Base-by-base conservation (phyloP, 192 early-diverging fungal genomes). In the Backusella liffmaniae region DNA sequence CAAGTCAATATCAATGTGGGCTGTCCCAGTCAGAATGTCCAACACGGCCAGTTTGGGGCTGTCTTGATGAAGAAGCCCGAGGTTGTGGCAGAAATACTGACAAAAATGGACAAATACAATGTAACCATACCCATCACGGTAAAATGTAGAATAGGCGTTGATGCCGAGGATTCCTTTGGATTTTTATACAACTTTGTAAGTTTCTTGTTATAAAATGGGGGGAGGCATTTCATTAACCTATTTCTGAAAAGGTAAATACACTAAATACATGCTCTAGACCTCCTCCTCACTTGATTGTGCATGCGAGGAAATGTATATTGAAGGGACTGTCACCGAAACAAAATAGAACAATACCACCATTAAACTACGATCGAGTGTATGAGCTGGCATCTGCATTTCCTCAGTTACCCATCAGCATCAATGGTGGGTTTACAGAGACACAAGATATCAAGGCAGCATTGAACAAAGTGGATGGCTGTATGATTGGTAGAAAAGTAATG, bases 111-210 rank as follows among this genome's bases (percentile, higher is more conserved):
- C 0, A 76, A 76, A n/a, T 79, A 82, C 4, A 82, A 83, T 6
- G 76, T 80, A 0, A 80, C 72, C 3, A 82, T 89, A 26, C 85
- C 86, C 12, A 82, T 94, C 39, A 92, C 90, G 44, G 86, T 94
- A 65, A 94, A 94, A 81, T 92, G 91, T 77, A 85, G 92, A 15
- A 89, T 90, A n/a, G 92, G 92, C 6, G 84, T 94, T n/a, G 92
- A 94, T 73, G 77, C 90, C 12, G 76, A 86, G 39, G 92, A 92
- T 68, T 87, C 89, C 8, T 81, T 86, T 41, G 91, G 89, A 67
- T 88, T 90, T 51, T 66, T 94, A 30, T 62, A 81, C 35, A 68
- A 82, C 13, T 87, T 86, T 82, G 87, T 86, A 76, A 77, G 84
- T 3, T 32, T 2, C 3, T 32, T 32, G 32, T 32, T 32, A 32